Conservation (phyloP, 306 rosid genomes). For the Cicer pinnatifidum region DNA sequence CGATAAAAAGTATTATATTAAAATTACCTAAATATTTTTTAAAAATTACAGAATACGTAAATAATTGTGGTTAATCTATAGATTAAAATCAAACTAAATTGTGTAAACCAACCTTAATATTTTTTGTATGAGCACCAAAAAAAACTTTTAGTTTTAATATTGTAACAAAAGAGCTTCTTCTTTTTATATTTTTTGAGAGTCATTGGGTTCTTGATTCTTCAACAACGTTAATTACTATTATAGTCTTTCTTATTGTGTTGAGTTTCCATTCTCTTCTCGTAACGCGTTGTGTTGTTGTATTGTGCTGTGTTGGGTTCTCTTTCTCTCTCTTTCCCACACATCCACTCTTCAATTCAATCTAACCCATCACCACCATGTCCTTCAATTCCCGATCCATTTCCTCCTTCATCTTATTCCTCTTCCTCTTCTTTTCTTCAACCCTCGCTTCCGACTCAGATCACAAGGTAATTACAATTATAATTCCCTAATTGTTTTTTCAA, state of each 20-base stretch:
- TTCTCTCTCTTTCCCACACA: constrained; percentile 35
- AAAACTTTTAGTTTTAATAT: no score
- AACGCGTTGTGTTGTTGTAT: constrained; percentile 8
- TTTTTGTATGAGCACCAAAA: no score
- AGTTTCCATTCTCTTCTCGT: constrained; percentile 3
- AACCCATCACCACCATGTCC: constrained; percentile 63
- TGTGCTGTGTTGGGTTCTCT: constrained; percentile 8
- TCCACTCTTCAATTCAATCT: constrained; percentile 2
- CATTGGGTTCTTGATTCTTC: not conserved
- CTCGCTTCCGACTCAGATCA: constrained; percentile 92
- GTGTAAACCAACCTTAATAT: no score
- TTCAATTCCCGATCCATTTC: constrained; percentile 61
- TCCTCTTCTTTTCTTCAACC: constrained; percentile 44
- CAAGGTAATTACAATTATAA: constrained; percentile 59
- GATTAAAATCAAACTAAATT: no score
- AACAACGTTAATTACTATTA: constrained; percentile 38
- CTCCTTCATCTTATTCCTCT: constrained; percentile 42
- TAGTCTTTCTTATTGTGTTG: not conserved
- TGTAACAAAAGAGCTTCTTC: no score
- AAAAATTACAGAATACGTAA: no score
- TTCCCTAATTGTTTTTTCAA: constrained; percentile 18
- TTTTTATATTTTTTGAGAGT: no score
- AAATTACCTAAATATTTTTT: no score
- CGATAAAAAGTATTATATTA: no score
- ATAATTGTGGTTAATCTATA: no score